Conservation (phyloP, 176 grass and related monocot species). For the Avena sativa region DNA sequence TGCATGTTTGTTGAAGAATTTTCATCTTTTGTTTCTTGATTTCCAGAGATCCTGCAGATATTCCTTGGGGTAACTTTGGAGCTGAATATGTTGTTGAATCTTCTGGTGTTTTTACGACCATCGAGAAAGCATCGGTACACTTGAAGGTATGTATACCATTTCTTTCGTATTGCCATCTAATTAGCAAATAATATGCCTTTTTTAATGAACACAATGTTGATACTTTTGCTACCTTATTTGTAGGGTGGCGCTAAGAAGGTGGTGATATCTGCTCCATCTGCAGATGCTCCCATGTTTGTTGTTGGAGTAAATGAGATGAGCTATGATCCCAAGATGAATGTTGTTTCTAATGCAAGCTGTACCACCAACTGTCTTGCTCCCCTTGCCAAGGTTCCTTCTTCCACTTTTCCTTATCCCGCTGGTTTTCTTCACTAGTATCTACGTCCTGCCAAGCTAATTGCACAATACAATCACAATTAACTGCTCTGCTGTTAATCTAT, state of each 20-base stretch:
- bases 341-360: slow-evolving; percentile 98
- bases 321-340: slow-evolving; percentile 85
- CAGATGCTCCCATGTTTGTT: slow-evolving; percentile 99
- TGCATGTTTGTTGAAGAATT: slow-evolving; percentile 6
- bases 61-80: slow-evolving; percentile 88
- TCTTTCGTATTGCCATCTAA: slow-evolving; percentile 6
- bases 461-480: slow-evolving; percentile 26
- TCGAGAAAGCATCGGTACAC: slow-evolving; percentile 81
- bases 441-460: slow-evolving; percentile 20
- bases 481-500: slow-evolving; percentile 25
- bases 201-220: slow-evolving; percentile 20
- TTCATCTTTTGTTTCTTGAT: slow-evolving; percentile 26
- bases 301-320: slow-evolving; percentile 92
- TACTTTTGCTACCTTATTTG: slow-evolving; percentile 35
- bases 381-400: slow-evolving; percentile 81
- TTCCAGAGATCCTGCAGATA: slow-evolving; percentile 84
- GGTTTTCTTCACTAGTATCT: slow-evolving; percentile 9
- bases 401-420: neutral
- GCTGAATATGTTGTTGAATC: slow-evolving; percentile 95
- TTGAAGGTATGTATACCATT: slow-evolving; percentile 69
- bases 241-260: slow-evolving; percentile 99
- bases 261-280: slow-evolving; percentile 96
- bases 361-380: slow-evolving; percentile 99
- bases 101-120: slow-evolving; percentile 92
- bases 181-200: neutral